A percentile compares a stretch with the other conserved stretches of the same genome.
Conservation (phyloP, 768 basidiomycete species). For the Tulasnella sp. region DNA sequence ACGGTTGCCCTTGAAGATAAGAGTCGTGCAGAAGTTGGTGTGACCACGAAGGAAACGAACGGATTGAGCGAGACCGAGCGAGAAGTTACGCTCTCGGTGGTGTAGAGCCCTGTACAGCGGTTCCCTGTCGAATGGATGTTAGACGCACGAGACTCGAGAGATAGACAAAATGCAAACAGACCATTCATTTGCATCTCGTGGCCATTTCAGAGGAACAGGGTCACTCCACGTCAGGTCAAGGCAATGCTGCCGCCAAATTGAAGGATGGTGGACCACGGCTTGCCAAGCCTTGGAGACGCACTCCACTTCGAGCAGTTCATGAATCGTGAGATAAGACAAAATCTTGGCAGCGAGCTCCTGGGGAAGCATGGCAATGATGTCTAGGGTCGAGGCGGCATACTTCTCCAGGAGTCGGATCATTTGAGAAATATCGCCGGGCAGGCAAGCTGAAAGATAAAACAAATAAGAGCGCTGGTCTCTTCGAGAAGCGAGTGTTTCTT, state of each 20-base stretch:
- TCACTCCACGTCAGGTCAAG: constrained; percentile 35
- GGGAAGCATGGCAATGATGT: constrained; percentile 68
- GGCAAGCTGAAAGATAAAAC: constrained; percentile 48
- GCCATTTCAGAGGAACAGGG: constrained; percentile 28
- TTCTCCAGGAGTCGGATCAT: constrained; percentile 83
- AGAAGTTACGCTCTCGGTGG: constrained; percentile 82
- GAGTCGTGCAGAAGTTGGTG: constrained; percentile 81
- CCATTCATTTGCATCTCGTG: constrained; percentile 64
- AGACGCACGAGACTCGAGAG: neutral
- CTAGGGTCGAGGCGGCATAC: constrained; percentile 76
- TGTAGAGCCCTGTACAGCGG: constrained; percentile 75
- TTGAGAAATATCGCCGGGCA: constrained; percentile 78
- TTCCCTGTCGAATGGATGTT: constrained; percentile 40
- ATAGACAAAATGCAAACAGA: constrained; percentile 37
- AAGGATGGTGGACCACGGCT: constrained; percentile 54
- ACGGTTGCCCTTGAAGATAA: constrained; percentile 65
- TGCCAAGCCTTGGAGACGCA: constrained; percentile 48
- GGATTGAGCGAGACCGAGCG: constrained; percentile 65
- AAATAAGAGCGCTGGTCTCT: constrained; percentile 14
- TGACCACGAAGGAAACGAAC: constrained; percentile 78
- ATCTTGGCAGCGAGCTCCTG: constrained; percentile 62
- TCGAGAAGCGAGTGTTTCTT: constrained; percentile 30
- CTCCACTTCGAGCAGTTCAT: constrained; percentile 59
- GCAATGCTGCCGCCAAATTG: constrained; percentile 74
- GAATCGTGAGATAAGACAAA: constrained; percentile 54